phyloP scores from a whole-genome alignment of 371 early-diverging fungal species.

The Basidiobolus meristosporus region DNA sequence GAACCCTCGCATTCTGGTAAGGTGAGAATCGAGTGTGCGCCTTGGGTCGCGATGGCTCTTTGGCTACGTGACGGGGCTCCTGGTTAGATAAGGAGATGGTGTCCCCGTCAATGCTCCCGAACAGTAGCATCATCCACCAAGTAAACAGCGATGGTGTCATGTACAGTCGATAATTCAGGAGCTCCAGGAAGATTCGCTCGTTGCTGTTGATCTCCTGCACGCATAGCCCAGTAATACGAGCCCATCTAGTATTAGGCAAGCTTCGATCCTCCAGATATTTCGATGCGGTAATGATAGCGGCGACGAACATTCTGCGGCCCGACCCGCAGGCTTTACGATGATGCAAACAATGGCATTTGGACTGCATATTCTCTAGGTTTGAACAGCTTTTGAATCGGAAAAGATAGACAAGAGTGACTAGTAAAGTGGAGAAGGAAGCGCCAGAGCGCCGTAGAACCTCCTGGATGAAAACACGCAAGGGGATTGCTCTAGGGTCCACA shows the following conservation, averaged over 20 bases:
- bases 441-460: conserved; percentile 56
- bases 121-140: too few species aligned
- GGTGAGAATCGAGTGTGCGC: too few species aligned
- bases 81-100: too few species aligned
- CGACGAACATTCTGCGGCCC: conserved; percentile 68
- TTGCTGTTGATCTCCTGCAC: conserved; percentile 49
- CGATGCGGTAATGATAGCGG: conserved; percentile 53
- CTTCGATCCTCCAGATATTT: conserved; percentile 64
- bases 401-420: conserved; percentile 47
- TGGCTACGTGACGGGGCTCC: too few species aligned
- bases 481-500: conserved; percentile 22
- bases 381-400: too few species aligned
- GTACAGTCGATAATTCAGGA: conserved; percentile 53
- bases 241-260: conserved; percentile 65
- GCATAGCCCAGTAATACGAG: conserved; percentile 48
- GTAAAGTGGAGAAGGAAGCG: conserved; percentile 62
- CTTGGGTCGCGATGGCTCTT: too few species aligned
- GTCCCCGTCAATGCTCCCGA: too few species aligned
- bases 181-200: conserved; percentile 41
- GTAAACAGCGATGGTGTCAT: too few species aligned
- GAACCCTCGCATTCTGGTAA: too few species aligned
- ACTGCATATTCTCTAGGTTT: too few species aligned
- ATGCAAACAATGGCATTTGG: too few species aligned
- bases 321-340: too few species aligned
- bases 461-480: conserved; percentile 48